A percentile compares a stretch with the other conserved stretches of the same genome.
These are phyloP conservation scores for Porcisia deanei DNA, from an alignment of 208 protist genomes.

Conservation along the genomic window DNA sequence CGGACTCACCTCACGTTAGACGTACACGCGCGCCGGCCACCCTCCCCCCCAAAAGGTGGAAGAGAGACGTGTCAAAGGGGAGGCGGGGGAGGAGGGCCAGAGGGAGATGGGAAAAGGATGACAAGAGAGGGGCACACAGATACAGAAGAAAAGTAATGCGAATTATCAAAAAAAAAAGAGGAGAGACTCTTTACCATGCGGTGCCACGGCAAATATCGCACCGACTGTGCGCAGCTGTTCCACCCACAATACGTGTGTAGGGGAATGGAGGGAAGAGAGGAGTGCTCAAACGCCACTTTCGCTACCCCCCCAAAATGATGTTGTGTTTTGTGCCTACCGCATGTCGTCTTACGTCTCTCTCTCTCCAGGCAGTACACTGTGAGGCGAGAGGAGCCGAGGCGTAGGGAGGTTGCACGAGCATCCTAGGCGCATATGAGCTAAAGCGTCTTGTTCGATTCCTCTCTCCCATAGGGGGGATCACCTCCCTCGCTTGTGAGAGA, in stretches of 20 bases:
- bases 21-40: neutral
- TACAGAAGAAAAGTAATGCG: neutral
- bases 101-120: neutral
- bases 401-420: neutral
- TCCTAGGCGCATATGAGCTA: neutral
- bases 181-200: too few relatives aligned
- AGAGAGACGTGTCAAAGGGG: neutral
- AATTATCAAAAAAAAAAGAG: too few relatives aligned
- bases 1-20: neutral
- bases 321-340: neutral
- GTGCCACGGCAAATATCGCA: neutral
- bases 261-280: neutral
- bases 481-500: neutral
- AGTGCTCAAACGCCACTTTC: neutral
- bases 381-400: neutral
- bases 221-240: neutral
- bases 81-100: too few relatives aligned
- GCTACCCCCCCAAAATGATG: neutral
- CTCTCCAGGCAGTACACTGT: neutral
- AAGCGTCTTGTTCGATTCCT: neutral
- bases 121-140: neutral
- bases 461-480: neutral
- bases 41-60: neutral
- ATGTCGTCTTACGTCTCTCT: neutral
- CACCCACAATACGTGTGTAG: neutral